These are phyloP conservation scores for Bathelium albidoporum DNA, from an alignment of 495 filamentous ascomycete species.

Conservation along the genomic window DNA sequence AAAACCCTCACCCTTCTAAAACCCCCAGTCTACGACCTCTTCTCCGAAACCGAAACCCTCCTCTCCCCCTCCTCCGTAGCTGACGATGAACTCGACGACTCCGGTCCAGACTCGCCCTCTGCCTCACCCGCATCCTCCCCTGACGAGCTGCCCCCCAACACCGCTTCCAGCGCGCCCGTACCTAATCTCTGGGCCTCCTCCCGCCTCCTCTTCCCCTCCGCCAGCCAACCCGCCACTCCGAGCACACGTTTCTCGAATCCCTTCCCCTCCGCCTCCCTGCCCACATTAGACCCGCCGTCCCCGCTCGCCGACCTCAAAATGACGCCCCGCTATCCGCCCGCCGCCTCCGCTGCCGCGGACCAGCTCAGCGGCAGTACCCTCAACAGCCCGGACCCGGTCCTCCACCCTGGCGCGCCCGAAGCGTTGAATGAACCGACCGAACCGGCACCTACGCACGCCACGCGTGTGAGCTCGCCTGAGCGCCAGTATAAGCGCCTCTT, in stretches of 20 bases:
- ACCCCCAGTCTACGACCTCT: not conserved
- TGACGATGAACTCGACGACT: slow-evolving; percentile 3
- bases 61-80: slow-evolving; percentile 14
- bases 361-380: not conserved
- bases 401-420: not conserved
- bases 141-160: slow-evolving; percentile 7
- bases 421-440: not conserved
- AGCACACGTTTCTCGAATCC: not conserved
- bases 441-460: not conserved
- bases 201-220: slow-evolving; percentile 18
- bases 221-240: slow-evolving; percentile 20
- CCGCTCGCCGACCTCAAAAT: slow-evolving; percentile 10
- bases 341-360: not conserved
- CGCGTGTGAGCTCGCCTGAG: slow-evolving; percentile 20
- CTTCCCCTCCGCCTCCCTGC: not conserved
- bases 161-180: not conserved
- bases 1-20: not conserved
- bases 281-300: not conserved
- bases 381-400: not conserved
- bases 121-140: not conserved
- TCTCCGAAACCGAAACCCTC: slow-evolving; percentile 15
- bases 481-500: slow-evolving; percentile 24
- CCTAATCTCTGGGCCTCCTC: slow-evolving; percentile 21
- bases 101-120: slow-evolving; percentile 10
- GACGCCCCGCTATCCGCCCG: not conserved